phyloP scores from a whole-genome alignment of 225 moss, liverwort and hornwort genomes.

The Physcomitrium patens region DNA sequence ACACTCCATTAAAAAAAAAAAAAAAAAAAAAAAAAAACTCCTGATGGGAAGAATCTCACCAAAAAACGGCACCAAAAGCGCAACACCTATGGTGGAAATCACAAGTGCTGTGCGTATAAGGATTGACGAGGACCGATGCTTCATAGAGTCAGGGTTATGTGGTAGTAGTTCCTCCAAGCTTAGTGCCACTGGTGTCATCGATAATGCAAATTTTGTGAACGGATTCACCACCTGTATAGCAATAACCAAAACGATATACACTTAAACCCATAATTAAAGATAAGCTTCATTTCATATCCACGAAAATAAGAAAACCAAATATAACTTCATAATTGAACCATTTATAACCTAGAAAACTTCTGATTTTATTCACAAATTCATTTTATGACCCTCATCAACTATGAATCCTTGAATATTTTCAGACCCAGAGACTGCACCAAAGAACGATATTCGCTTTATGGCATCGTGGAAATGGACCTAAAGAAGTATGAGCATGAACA shows the following conservation, averaged over 20 bases:
- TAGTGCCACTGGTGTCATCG: conserved; percentile 95
- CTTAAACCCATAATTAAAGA: not conserved
- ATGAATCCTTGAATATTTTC: too few relatives aligned
- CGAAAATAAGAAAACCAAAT: too few relatives aligned
- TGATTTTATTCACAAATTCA: too few relatives aligned
- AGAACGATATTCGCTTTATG: too few relatives aligned
- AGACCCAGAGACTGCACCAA: too few relatives aligned
- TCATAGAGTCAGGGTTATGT: conserved; percentile 43
- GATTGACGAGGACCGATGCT: conserved; percentile 57
- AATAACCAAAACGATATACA: conserved; percentile 1
- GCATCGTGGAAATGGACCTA: too few relatives aligned
- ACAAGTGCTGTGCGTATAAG: conserved; percentile 84
- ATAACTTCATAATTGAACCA: too few relatives aligned
- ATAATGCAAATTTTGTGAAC: conserved; percentile 77
- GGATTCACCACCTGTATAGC: conserved; percentile 59
- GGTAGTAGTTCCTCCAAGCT: conserved; percentile 93
- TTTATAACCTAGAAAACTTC: too few relatives aligned
- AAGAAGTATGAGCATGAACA: too few relatives aligned
- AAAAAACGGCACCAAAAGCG: conserved; percentile 83
- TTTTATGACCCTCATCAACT: too few relatives aligned
- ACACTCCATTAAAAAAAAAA: too few relatives aligned
- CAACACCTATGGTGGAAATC: conserved; percentile 73
- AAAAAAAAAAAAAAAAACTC: too few relatives aligned
- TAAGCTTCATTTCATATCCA: not conserved
- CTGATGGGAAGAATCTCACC: conserved; percentile 40